These are phyloP conservation scores for Perkinsus chesapeaki DNA, from an alignment of 169 alveolate species.

Conservation along the genomic window DNA sequence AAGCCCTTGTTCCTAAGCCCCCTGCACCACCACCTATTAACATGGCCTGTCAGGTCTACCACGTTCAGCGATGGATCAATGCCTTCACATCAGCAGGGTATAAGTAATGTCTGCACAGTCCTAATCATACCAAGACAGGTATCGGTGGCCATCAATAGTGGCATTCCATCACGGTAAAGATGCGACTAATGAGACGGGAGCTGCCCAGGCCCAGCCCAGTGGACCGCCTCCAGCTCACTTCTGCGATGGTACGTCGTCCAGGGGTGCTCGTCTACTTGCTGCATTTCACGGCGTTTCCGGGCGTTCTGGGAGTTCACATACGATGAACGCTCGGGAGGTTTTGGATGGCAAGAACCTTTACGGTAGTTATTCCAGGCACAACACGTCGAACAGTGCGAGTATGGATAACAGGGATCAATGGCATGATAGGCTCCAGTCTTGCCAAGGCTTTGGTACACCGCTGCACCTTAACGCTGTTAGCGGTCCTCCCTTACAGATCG, in stretches of 20 bases:
- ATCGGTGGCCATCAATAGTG: not conserved
- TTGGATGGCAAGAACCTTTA: not conserved
- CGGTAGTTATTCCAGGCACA: not conserved
- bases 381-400: not conserved
- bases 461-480: not conserved
- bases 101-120: no score
- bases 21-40: no score
- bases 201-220: not conserved
- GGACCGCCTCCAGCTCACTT: no score
- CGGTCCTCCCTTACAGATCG: not conserved
- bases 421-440: not conserved
- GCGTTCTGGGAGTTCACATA: not conserved
- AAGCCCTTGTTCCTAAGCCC: no score
- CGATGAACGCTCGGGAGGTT: not conserved
- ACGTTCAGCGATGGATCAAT: not conserved
- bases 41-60: conserved; percentile 1
- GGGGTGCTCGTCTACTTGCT: not conserved
- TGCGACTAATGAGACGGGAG: not conserved
- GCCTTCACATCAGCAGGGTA: not conserved
- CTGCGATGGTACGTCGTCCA: not conserved
- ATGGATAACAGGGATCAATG: not conserved
- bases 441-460: not conserved
- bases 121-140: no score
- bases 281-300: no score
- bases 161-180: not conserved